Evolutionary conservation across 345 rosid species (phyloP).

Genomic region (Corymbia maculata): DNA sequence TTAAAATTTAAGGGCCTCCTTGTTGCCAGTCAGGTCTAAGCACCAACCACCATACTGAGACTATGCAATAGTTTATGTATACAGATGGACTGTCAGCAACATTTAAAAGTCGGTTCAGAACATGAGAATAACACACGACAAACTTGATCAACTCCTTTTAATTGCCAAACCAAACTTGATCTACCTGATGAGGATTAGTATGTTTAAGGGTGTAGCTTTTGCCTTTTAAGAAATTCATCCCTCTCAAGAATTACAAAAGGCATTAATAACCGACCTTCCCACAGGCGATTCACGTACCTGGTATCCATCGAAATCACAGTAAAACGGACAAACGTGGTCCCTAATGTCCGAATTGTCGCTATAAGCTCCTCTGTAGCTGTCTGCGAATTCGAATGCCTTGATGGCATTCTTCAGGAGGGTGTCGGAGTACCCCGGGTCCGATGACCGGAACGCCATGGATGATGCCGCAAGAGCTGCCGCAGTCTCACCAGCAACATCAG

Average conservation of each 20-base stretch:
- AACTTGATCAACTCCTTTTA: not conserved
- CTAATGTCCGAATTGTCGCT: conserved; percentile 61
- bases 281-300: conserved; percentile 29
- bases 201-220: not conserved
- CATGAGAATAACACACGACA: not conserved
- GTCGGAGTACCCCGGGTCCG: conserved; percentile 72
- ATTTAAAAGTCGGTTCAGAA: not conserved
- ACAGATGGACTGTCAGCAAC: not conserved
- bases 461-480: conserved; percentile 86
- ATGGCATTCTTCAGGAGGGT: conserved; percentile 56
- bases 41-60: not conserved
- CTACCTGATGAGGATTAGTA: not conserved
- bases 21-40: not conserved
- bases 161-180: not conserved
- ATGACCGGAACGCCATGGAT: conserved; percentile 68
- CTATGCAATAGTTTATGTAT: not conserved
- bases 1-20: not conserved
- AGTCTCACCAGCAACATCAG: conserved; percentile 88
- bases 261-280: not conserved
- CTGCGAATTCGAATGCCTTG: conserved; percentile 60
- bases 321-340: conserved; percentile 85
- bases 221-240: not conserved
- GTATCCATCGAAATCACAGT: conserved; percentile 86
- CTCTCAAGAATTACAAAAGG: not conserved
- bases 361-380: conserved; percentile 81